phyloP scores from a whole-genome alignment of 1,284 basidiomycete species.

The Hymenochaete sp. region DNA sequence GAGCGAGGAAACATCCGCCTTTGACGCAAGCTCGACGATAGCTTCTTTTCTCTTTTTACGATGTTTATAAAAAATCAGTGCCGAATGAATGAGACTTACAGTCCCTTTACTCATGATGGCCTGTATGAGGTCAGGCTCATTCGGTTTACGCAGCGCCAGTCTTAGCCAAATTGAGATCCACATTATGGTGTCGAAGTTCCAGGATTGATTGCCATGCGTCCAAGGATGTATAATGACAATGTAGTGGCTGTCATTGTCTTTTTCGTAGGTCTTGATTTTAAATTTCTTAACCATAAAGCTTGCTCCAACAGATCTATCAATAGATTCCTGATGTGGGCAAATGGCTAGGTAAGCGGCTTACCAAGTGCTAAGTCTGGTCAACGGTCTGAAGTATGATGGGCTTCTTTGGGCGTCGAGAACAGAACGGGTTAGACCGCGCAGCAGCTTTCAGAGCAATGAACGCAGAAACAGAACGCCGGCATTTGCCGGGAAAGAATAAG shows the following conservation, averaged over 20 bases:
- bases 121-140: constrained; percentile 1
- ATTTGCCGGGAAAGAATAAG: too few relatives aligned
- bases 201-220: not conserved
- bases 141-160: constrained; percentile 3
- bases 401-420: too few relatives aligned
- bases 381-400: too few relatives aligned
- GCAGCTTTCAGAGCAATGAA: too few relatives aligned
- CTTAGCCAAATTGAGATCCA: constrained; percentile 10
- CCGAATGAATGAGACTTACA: not conserved
- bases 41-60: constrained; percentile 6
- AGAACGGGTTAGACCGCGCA: too few relatives aligned
- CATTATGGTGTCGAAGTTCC: not conserved
- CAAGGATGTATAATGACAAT: constrained; percentile 12
- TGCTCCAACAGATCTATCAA: too few relatives aligned
- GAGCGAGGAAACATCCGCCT: not conserved
- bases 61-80: not conserved
- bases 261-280: constrained; percentile 7
- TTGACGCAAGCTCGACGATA: constrained; percentile 2
- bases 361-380: too few relatives aligned
- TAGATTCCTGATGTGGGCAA: too few relatives aligned
- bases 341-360: too few relatives aligned
- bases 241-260: constrained; percentile 11
- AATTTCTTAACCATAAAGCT: constrained; percentile 16
- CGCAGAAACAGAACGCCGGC: too few relatives aligned
- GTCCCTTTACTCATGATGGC: constrained; percentile 4